A percentile compares a stretch with the other conserved stretches of the same genome.
phyloP scores from a whole-genome alignment of 2,329 filamentous ascomycete species.

The Colletotrichum endophyticum region DNA sequence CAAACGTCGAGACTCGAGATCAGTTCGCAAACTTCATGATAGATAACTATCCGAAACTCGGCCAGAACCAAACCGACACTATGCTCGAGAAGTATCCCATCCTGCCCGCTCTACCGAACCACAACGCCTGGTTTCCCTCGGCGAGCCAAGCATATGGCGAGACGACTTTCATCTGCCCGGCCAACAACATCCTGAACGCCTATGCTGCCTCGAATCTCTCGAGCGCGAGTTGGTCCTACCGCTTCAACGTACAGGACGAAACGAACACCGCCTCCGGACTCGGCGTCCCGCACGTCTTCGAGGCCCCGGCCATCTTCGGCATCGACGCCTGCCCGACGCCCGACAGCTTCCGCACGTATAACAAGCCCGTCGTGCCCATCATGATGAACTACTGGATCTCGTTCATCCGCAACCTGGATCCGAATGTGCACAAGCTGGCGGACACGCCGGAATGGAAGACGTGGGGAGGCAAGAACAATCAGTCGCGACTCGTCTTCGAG shows the following conservation, averaged over 20 bases:
- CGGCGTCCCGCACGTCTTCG: conserved; percentile 54
- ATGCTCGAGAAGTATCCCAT: conserved; percentile 46
- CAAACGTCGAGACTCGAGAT: conserved; percentile 36
- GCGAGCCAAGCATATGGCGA: conserved; percentile 49
- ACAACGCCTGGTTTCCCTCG: conserved; percentile 49
- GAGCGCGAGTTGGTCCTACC: conserved; percentile 47
- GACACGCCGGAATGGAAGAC: conserved; percentile 45
- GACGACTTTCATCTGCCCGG: conserved; percentile 49
- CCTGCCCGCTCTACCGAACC: conserved; percentile 36
- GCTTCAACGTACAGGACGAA: conserved; percentile 52
- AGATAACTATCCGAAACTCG: conserved; percentile 53
- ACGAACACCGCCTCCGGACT: conserved; percentile 38
- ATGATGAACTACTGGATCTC: conserved; percentile 56
- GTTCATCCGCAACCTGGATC: conserved; percentile 51
- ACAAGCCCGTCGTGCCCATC: conserved; percentile 48
- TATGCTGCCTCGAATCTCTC: conserved; percentile 25
- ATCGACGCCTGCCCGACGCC: conserved; percentile 37
- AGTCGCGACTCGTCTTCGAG: conserved; percentile 44
- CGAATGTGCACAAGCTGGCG: conserved; percentile 38
- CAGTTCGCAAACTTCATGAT: conserved; percentile 45
- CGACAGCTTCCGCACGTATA: conserved; percentile 47
- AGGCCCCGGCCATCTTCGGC: conserved; percentile 54
- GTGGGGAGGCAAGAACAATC: conserved; percentile 34
- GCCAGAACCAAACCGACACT: conserved; percentile 33
- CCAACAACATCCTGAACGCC: conserved; percentile 41